These are phyloP conservation scores for Nemania sp. DNA, from an alignment of 2,329 filamentous ascomycete genomes.

Conservation along the genomic window DNA sequence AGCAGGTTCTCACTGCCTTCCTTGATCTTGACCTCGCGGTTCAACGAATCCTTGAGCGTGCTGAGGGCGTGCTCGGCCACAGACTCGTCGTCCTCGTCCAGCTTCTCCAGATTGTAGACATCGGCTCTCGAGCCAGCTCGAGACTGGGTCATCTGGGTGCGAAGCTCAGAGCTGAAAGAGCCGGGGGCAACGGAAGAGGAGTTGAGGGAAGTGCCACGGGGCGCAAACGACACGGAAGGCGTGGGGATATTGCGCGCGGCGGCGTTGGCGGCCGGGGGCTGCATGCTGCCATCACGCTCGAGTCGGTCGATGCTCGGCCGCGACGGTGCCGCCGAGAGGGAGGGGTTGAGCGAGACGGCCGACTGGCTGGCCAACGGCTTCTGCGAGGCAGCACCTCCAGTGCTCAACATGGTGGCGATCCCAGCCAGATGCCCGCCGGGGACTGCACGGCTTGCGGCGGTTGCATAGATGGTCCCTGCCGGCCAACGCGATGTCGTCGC, in stretches of 20 bases:
- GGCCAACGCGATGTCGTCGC: conserved; percentile 7
- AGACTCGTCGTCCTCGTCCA: conserved; percentile 64
- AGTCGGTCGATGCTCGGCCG: conserved; percentile 59
- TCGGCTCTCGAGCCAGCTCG: conserved; percentile 64
- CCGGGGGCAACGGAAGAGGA: conserved; percentile 72
- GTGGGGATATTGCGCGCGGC: conserved; percentile 54
- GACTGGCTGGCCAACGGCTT: conserved; percentile 53
- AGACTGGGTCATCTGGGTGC: conserved; percentile 69
- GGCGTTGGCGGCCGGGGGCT: conserved; percentile 46
- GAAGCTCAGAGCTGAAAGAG: conserved; percentile 88
- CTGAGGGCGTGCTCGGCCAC: conserved; percentile 72
- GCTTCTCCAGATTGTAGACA: conserved; percentile 55
- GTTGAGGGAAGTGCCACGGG: conserved; percentile 70
- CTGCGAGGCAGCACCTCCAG: conserved; percentile 57
- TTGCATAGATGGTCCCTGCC: conserved; percentile 29
- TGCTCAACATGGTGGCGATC: conserved; percentile 53
- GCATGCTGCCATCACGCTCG: conserved; percentile 50
- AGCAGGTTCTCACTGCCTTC: conserved; percentile 97
- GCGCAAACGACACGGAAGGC: conserved; percentile 63
- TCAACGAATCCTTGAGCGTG: conserved; percentile 79
- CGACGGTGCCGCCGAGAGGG: conserved; percentile 40
- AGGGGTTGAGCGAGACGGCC: conserved; percentile 42
- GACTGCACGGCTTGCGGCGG: conserved; percentile 27
- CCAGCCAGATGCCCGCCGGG: conserved; percentile 38
- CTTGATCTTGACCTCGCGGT: conserved; percentile 97